Percentiles rank a stretch among this genome's conserved stretches.
phyloP scores from a whole-genome alignment of 371 early-diverging fungal species.

The Mucor mucedo region DNA sequence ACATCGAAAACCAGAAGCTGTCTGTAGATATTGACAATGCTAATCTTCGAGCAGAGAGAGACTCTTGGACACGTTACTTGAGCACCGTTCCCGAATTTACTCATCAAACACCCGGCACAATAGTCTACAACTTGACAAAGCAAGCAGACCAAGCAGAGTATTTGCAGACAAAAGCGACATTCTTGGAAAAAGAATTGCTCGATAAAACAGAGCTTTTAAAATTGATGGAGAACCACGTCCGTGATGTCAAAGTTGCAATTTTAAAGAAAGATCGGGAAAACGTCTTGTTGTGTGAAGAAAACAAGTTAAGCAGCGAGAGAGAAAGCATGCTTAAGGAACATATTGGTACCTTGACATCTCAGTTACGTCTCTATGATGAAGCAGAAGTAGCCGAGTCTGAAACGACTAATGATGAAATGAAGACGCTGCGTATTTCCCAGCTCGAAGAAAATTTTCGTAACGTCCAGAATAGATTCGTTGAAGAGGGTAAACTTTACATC shows the following conservation, averaged over 20 bases:
- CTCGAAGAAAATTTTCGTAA: constrained; percentile 32
- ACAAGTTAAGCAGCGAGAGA: constrained; percentile 35
- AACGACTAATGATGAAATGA: constrained; percentile 58
- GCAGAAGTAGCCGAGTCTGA: constrained; percentile 57
- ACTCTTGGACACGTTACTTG: constrained; percentile 23
- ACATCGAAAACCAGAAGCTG: constrained; percentile 33
- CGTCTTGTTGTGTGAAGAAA: constrained; percentile 1
- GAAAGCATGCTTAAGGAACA: constrained; percentile 48
- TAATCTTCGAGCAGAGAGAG: constrained; percentile 36
- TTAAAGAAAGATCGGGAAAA: constrained; percentile 18
- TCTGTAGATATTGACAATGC: constrained; percentile 43
- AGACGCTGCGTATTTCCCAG: constrained; percentile 51
- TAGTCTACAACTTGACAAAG: constrained; percentile 30
- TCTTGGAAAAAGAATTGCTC: constrained; percentile 16
- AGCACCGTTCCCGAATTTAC: constrained; percentile 31
- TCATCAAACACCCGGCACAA: constrained; percentile 31
- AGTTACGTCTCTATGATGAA: constrained; percentile 67
- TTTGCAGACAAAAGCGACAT: constrained; percentile 23
- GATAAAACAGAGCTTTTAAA: constrained; percentile 18
- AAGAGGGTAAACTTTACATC: not conserved
- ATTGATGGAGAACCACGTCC: constrained; percentile 10
- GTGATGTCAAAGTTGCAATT: constrained; percentile 6
- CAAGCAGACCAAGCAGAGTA: constrained; percentile 27
- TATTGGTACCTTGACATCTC: constrained; percentile 53
- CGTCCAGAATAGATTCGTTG: constrained; percentile 2